Base-by-base conservation (phyloP, 495 filamentous ascomycete species). In the Cenococcum geophilum region DNA sequence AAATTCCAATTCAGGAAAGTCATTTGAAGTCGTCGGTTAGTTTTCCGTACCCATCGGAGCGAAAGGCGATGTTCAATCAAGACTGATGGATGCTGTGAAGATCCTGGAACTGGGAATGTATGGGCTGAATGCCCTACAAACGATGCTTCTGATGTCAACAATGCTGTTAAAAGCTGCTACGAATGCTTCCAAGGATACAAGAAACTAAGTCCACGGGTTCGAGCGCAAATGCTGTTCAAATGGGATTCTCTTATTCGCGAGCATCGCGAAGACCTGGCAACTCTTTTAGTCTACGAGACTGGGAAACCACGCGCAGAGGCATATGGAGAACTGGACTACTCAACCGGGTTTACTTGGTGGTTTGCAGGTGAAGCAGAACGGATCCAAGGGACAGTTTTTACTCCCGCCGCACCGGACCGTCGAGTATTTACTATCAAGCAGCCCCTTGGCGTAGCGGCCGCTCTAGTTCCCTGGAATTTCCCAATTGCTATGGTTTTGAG, bases 391-490 rank as follows among this genome's bases (percentile, higher is more conserved):
- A 78, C 78, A 0, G 76, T 86, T 0, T 78, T 79, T 22, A 73
- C 76, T 4, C 77, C 86, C 9, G 70, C 83, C 0, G 73, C 79
- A 0, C 81, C 85, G 0, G 80, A 82, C 25, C 76, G 86, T n/a
- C 76, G 87, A 4, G 73, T 86, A 36, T 81, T 90, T 57, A 88
- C 84, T 0, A 76, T 89, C 60, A 88, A 88, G 74, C 86, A 89
- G 72, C 82, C 83, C 0, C 79, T 86, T 63, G 84, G 84, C 20
- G 83, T 86, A 6, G 77, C 81, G 1, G 84, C 78, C n/a, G 83
- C 82, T 0, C 70, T 87, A 18, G 83, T 86, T 4, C 84, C 84
- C 0, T 87, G 84, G 84, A 86, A 87, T 62, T 77, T 75, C 58
- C 74, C 72, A 0, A 67, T 72, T 14, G 69, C 72, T 1, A 87